phyloP scores from a whole-genome alignment of 2,329 filamentous ascomycete species.

The Chaetoscypha palmicola region DNA sequence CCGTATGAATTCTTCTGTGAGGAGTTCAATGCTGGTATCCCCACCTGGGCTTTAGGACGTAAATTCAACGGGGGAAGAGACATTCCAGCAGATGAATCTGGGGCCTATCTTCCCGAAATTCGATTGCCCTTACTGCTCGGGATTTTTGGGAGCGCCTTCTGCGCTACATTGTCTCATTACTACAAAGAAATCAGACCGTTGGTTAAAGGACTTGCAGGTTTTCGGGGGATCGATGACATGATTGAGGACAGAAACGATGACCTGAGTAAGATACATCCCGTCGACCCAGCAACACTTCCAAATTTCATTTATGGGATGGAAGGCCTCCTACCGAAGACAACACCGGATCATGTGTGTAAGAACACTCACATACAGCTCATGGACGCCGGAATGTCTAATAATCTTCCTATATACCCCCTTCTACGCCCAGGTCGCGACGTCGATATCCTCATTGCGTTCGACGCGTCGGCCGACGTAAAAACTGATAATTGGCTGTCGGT shows the following conservation, averaged over 20 bases:
- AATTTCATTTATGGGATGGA: slow-evolving; percentile 84
- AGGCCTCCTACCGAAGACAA: slow-evolving; percentile 63
- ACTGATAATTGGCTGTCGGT: slow-evolving; percentile 96
- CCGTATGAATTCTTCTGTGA: slow-evolving; percentile 96
- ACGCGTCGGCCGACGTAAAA: slow-evolving; percentile 83
- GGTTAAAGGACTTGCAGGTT: slow-evolving; percentile 66
- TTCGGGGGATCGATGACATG: slow-evolving; percentile 70
- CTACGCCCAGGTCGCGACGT: slow-evolving; percentile 82
- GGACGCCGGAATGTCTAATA: slow-evolving; percentile 99
- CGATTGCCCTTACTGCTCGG: slow-evolving; percentile 80
- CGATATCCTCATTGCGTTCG: slow-evolving; percentile 87
- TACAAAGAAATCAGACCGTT: slow-evolving; percentile 89
- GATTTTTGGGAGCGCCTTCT: slow-evolving; percentile 96
- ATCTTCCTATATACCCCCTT: slow-evolving; percentile 90
- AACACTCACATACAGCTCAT: slow-evolving; percentile 72
- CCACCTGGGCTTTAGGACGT: slow-evolving; percentile 86
- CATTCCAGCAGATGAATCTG: slow-evolving; percentile 55
- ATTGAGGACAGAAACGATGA: slow-evolving; percentile 79
- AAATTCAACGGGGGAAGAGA: slow-evolving; percentile 69
- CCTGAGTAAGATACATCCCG: slow-evolving; percentile 85
- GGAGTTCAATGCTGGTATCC: slow-evolving; percentile 84
- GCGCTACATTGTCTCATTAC: slow-evolving; percentile 90
- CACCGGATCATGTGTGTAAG: slow-evolving; percentile 69
- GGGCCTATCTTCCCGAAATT: slow-evolving; percentile 72
- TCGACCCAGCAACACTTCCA: slow-evolving; percentile 83